These are phyloP conservation scores for Hibiscus mutabilis DNA, from an alignment of 345 rosid genomes.

Conservation along the genomic window DNA sequence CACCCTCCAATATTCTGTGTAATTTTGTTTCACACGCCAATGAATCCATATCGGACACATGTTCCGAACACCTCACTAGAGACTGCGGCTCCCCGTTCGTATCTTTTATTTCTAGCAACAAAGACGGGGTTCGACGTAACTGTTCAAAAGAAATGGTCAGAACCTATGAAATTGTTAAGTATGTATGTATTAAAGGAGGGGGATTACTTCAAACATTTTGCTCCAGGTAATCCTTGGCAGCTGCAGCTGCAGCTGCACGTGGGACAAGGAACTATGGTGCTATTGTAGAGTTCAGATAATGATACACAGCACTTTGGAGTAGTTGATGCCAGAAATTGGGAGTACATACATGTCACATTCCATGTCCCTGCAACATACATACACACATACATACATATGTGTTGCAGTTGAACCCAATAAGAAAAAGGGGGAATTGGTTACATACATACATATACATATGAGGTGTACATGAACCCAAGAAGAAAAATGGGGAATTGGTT, in stretches of 20 bases:
- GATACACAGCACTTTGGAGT: constrained; percentile 85
- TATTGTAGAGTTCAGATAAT: constrained; percentile 63
- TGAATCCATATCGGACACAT: constrained; percentile 77
- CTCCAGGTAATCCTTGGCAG: constrained; percentile 43
- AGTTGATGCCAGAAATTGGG: constrained; percentile 51
- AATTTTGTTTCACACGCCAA: constrained; percentile 84
- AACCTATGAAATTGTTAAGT: no score
- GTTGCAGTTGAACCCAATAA: no score
- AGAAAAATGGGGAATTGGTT: no score
- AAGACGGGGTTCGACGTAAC: constrained; percentile 36
- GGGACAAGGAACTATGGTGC: constrained; percentile 62
- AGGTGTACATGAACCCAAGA: no score
- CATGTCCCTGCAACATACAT: constrained; percentile 48
- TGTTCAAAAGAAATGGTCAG: constrained; percentile 2
- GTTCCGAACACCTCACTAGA: constrained; percentile 48
- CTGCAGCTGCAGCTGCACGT: constrained; percentile 67
- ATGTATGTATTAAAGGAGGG: background rate
- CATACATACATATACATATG: no score
- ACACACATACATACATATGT: no score
- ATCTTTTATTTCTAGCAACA: constrained; percentile 38
- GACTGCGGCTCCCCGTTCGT: constrained; percentile 28
- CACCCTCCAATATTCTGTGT: constrained; percentile 67
- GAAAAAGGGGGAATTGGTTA: no score
- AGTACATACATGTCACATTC: constrained; percentile 62
- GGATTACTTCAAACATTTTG: constrained; percentile 46